Percentiles rank a stretch among this genome's conserved stretches.
These are phyloP conservation scores for Cicer judaicum DNA, from an alignment of 306 rosid species.

Conservation along the genomic window DNA sequence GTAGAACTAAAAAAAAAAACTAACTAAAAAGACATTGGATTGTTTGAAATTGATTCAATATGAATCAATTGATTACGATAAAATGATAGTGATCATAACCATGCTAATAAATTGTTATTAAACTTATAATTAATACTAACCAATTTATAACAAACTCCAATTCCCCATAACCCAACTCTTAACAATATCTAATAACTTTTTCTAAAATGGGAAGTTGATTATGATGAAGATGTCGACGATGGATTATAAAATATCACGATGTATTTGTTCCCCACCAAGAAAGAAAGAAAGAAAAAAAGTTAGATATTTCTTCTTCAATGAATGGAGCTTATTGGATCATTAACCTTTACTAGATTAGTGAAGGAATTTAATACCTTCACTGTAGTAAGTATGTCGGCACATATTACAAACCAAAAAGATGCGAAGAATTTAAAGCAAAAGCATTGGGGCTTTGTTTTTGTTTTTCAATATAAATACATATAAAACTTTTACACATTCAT, in stretches of 20 bases:
- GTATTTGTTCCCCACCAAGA: conserved; percentile 13
- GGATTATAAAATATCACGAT: not conserved
- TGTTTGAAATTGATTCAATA: too few species aligned
- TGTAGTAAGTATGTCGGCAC: conserved; percentile 40
- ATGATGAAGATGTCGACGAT: conserved; percentile 16
- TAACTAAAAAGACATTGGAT: too few species aligned
- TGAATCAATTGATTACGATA: too few species aligned
- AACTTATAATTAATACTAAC: too few species aligned
- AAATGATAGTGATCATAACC: too few species aligned
- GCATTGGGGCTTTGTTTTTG: not conserved
- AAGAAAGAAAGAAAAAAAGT: not conserved
- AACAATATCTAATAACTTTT: not conserved
- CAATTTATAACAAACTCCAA: too few species aligned
- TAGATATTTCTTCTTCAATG: conserved; percentile 14
- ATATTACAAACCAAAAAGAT: not conserved
- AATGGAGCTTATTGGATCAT: conserved; percentile 24
- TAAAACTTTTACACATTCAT: too few species aligned
- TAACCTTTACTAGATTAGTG: conserved; percentile 16
- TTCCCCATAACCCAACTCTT: too few species aligned
- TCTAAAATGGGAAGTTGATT: not conserved
- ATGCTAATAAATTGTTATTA: too few species aligned
- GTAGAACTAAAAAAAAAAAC: too few species aligned
- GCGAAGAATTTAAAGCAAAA: conserved; percentile 13
- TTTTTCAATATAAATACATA: too few species aligned
- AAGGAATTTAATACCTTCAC: not conserved